A percentile compares a stretch with the other conserved stretches of the same genome.
Conservation (phyloP, 805 yeast species). For the Teunomyces kruisii region DNA sequence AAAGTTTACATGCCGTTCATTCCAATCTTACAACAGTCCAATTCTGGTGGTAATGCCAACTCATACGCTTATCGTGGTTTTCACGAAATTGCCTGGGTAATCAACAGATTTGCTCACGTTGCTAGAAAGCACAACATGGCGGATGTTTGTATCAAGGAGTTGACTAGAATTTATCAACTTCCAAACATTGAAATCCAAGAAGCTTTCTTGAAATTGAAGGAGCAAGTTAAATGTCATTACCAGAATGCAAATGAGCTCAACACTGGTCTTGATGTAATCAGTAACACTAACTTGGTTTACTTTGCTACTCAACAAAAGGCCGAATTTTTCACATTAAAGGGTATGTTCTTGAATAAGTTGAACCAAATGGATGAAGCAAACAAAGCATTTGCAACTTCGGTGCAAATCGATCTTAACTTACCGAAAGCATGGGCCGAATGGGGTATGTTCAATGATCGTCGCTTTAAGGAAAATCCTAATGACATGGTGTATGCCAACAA, state of each 20-base stretch:
- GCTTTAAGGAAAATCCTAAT: slow-evolving; percentile 79
- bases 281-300: slow-evolving; percentile 92
- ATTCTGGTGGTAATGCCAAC: slow-evolving; percentile 69
- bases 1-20: slow-evolving; percentile 91
- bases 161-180: slow-evolving; percentile 88
- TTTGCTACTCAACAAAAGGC: slow-evolving; percentile 98
- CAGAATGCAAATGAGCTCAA: slow-evolving; percentile 87
- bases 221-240: slow-evolving; percentile 96
- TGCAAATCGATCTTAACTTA: slow-evolving; percentile 87
- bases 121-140: slow-evolving; percentile 97
- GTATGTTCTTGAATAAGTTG: slow-evolving; percentile 93
- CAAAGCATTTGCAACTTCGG: slow-evolving; percentile 97
- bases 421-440: slow-evolving; percentile 99
- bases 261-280: slow-evolving; percentile 94
- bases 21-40: slow-evolving; percentile 73
- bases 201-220: slow-evolving; percentile 91
- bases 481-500: slow-evolving; percentile 85
- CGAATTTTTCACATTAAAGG: slow-evolving; percentile 94
- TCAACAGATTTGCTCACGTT: slow-evolving; percentile 96
- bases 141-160: slow-evolving; percentile 90
- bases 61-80: slow-evolving; percentile 97
- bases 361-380: slow-evolving; percentile 93
- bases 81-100: slow-evolving; percentile 99
- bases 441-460: slow-evolving; percentile 92
- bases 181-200: slow-evolving; percentile 99